Evolutionary conservation across 768 basidiomycete genomes (phyloP).

Genomic region (Pulveroboletus frians): DNA sequence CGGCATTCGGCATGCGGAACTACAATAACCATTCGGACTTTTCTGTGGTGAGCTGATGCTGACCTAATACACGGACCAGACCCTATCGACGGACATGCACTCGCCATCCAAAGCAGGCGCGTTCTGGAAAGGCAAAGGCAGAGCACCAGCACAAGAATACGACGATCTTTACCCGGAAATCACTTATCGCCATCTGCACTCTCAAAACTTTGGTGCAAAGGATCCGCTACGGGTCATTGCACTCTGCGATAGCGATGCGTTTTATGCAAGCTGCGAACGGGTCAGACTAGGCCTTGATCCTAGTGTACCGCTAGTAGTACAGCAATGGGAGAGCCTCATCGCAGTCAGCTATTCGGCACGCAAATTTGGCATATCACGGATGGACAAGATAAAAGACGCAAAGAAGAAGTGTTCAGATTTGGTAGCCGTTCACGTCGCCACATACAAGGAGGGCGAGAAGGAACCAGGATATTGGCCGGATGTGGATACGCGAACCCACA

Average conservation of each 20-base stretch:
- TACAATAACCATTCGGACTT: too few species aligned
- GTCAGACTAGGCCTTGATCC: conserved; percentile 64
- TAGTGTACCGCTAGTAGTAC: conserved; percentile 68
- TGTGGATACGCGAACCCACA: conserved; percentile 85
- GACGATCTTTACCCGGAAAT: conserved; percentile 61
- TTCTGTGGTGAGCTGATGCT: not conserved
- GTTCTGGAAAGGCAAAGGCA: conserved; percentile 55
- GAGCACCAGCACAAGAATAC: conserved; percentile 42
- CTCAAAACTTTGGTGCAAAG: conserved; percentile 59
- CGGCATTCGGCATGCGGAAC: too few species aligned
- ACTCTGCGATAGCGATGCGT: conserved; percentile 87
- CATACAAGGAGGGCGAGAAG: conserved; percentile 81
- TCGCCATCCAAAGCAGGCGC: conserved; percentile 21
- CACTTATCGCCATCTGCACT: conserved; percentile 75
- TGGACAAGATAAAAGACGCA: conserved; percentile 79
- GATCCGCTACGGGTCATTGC: conserved; percentile 83
- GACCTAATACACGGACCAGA: not conserved
- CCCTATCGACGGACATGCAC: not conserved
- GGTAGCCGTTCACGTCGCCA: conserved; percentile 87
- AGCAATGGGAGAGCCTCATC: conserved; percentile 86
- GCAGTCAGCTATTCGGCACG: conserved; percentile 96
- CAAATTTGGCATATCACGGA: conserved; percentile 88
- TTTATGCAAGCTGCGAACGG: conserved; percentile 82
- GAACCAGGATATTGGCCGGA: conserved; percentile 93
- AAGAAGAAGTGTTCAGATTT: conserved; percentile 82